phyloP scores from a whole-genome alignment of 2,329 filamentous ascomycete species.

The Aspergillus ochraceus region DNA sequence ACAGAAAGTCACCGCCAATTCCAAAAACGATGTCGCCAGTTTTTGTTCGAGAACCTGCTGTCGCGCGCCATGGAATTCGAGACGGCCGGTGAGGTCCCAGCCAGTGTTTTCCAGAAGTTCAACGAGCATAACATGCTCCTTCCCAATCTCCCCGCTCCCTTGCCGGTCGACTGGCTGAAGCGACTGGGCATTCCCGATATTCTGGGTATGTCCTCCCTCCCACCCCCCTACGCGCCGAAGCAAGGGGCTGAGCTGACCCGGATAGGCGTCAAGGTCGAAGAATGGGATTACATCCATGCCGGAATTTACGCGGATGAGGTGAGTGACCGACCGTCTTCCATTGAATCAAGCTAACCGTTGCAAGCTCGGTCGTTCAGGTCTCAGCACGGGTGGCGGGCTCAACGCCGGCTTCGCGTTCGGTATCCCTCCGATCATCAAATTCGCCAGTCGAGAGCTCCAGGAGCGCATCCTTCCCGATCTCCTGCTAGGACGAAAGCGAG shows the following conservation, averaged over 20 bases:
- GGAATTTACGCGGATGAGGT: constrained; percentile 70
- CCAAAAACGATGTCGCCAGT: constrained; percentile 67
- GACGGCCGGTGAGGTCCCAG: constrained; percentile 61
- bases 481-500: constrained; percentile 64
- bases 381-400: constrained; percentile 64
- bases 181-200: constrained; percentile 66
- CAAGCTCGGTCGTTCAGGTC: constrained; percentile 64
- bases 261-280: constrained; percentile 60
- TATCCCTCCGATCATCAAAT: constrained; percentile 70
- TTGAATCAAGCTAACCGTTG: not conserved
- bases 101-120: constrained; percentile 65
- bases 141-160: constrained; percentile 67
- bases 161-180: constrained; percentile 68
- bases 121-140: constrained; percentile 67
- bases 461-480: constrained; percentile 68
- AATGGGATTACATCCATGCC: constrained; percentile 71
- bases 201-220: constrained; percentile 45
- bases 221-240: not conserved
- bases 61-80: constrained; percentile 70
- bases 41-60: constrained; percentile 63
- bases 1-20: constrained; percentile 64
- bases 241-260: not conserved
- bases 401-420: constrained; percentile 73
- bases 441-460: constrained; percentile 62
- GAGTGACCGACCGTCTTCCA: not conserved